Base-by-base conservation (phyloP, 345 rosid genomes). In the Eucalyptus guilfoylei region DNA sequence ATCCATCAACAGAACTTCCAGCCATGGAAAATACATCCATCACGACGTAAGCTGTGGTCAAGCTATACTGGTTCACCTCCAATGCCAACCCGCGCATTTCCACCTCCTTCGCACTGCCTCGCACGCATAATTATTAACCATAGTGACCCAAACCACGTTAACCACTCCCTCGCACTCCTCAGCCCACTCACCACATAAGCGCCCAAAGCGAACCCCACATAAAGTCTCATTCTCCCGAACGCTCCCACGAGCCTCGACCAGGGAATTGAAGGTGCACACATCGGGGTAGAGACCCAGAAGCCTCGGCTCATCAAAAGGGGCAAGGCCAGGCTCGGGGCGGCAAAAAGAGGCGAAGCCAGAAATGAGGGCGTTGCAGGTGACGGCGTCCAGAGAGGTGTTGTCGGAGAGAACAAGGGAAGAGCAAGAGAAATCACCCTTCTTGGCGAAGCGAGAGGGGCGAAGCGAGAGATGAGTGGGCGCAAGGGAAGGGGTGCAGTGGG, bases 151-250 rank as follows among this genome's bases (percentile, higher is more conserved):
- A 87, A 81, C 91, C 49, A 91, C 93, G 86, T 90, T 87, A 91
- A 92, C 94, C 87, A 87, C 87, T 40, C 42, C 87, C 55, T 87
- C 86, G 87, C 92, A 92, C 86, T 92, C 92, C 87, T 62, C 26
- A 90, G 86, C 87, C 93, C 93, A 52, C 93, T 93, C 14, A 90
- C 92, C 62, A 90, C 86, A 88, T 87, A 92, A 8, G 88, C 92
- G 50, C 67, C 88, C 88, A 32, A 69, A 45, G 60, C 89, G 37
- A 93, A 40, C 40, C 40, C 40, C 40, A 4, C 40, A 40, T 40
- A 40, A 40, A 40, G 5, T 55, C 89, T 40, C 91, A 44, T 91
- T 93, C 24, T 88, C 88, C 32, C 44, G 55, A 49, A 87, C 80
- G 58, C 64, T 50, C 58, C 54, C 93, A 89, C n/a, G n/a, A 24